Evolutionary conservation across 371 early-diverging fungal species (phyloP).

Genomic region (Batrachochytrium dendrobatidis): DNA sequence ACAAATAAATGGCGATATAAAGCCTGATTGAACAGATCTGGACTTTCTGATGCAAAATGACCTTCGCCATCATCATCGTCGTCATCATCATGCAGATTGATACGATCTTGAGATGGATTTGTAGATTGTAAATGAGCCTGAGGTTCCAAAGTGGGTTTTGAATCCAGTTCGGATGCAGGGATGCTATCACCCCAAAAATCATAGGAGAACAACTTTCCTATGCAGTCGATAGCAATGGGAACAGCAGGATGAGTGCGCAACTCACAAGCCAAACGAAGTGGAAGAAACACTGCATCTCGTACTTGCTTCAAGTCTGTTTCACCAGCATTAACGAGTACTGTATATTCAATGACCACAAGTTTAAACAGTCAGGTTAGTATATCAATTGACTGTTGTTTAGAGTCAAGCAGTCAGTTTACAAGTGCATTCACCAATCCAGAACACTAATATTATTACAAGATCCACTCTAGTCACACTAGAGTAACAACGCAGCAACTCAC

Average conservation of each 20-base stretch:
- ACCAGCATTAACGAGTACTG: no score
- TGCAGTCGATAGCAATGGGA: constrained; percentile 43
- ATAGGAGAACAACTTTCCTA: constrained; percentile 48
- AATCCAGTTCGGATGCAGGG: background rate
- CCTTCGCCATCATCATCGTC: background rate
- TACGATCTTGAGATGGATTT: no score
- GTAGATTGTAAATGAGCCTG: background rate
- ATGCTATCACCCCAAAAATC: constrained; percentile 42
- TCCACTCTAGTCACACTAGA: no score
- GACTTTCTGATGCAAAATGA: background rate
- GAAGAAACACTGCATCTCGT: constrained; percentile 32
- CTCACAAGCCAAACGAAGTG: constrained; percentile 44
- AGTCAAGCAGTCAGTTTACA: no score
- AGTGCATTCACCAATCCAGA: no score
- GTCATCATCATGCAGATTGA: no score
- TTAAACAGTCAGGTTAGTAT: no score
- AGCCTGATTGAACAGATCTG: background rate
- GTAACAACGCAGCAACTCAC: no score
- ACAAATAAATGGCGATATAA: background rate
- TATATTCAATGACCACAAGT: no score
- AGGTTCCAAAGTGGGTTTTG: background rate
- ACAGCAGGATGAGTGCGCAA: constrained; percentile 32
- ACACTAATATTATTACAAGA: no score
- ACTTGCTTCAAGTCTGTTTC: no score
- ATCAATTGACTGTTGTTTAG: no score